phyloP scores from a whole-genome alignment of 768 basidiomycete species.

The Amyloporia xantha region DNA sequence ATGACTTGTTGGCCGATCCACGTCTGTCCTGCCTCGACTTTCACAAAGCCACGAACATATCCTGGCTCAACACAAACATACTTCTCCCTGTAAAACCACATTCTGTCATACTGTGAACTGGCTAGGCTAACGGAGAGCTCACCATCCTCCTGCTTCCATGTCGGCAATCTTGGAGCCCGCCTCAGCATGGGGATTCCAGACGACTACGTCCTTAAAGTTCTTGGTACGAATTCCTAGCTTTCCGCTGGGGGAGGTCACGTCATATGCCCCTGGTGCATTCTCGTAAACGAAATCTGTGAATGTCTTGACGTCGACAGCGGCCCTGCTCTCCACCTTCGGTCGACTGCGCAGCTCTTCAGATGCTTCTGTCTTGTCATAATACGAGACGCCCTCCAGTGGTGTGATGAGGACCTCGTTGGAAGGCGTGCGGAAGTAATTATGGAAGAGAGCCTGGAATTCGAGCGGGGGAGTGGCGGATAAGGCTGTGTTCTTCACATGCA shows the following conservation, averaged over 20 bases:
- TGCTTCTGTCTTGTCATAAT: constrained; percentile 76
- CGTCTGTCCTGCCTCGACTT: constrained; percentile 52
- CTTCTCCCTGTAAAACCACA: constrained; percentile 53
- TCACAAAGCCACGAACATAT: constrained; percentile 65
- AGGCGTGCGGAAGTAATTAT: constrained; percentile 79
- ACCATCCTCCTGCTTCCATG: constrained; percentile 91
- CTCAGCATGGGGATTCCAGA: constrained; percentile 87
- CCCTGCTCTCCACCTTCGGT: constrained; percentile 52
- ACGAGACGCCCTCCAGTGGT: constrained; percentile 57
- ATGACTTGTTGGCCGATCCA: constrained; percentile 78
- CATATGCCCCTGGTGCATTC: constrained; percentile 47
- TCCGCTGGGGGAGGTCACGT: constrained; percentile 54
- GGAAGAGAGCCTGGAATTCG: constrained; percentile 89
- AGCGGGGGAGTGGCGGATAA: constrained; percentile 40
- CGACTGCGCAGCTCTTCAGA: constrained; percentile 41
- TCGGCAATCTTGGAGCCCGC: constrained; percentile 72
- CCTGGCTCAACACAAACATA: constrained; percentile 94
- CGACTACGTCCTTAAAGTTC: constrained; percentile 75
- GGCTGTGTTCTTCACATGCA: constrained; percentile 75
- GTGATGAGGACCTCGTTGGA: constrained; percentile 51
- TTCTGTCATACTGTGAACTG: constrained; percentile 8
- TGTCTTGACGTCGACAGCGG: constrained; percentile 56
- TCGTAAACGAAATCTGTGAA: constrained; percentile 79
- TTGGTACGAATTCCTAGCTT: constrained; percentile 44
- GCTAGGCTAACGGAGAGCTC: constrained; percentile 16